phyloP scores from a whole-genome alignment of 257 asterid genomes.

The Salvia rosmarinus region DNA sequence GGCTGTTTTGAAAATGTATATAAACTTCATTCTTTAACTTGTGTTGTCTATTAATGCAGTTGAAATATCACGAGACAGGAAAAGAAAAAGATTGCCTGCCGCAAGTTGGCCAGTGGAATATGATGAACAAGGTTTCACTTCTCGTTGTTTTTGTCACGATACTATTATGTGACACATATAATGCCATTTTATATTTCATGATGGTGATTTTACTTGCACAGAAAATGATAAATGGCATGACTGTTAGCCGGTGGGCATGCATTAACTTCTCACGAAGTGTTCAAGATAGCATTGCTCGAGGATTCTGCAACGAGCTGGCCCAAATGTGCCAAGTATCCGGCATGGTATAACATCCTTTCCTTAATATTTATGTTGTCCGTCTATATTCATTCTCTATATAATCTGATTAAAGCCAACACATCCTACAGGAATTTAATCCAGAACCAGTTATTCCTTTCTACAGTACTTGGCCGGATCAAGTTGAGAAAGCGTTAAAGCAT shows the following conservation, averaged over 20 bases:
- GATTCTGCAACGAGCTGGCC: constrained; percentile 90
- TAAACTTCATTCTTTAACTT: constrained; percentile 23
- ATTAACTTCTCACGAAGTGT: constrained; percentile 95
- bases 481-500: constrained; percentile 90
- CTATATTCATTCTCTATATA: background rate
- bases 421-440: constrained; percentile 73
- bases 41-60: constrained; percentile 45
- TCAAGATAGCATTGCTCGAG: constrained; percentile 96
- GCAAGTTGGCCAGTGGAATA: constrained; percentile 99
- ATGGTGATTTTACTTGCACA: constrained; percentile 38
- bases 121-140: constrained; percentile 88
- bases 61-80: constrained; percentile 91
- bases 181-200: background rate
- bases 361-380: background rate
- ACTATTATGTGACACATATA: background rate
- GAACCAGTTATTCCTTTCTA: constrained; percentile 90
- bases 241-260: constrained; percentile 95
- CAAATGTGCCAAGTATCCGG: constrained; percentile 99
- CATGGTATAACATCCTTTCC: constrained; percentile 57
- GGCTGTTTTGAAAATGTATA: background rate
- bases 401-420: background rate
- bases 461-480: constrained; percentile 92
- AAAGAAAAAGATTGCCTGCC: constrained; percentile 97
- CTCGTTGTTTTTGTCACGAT: background rate
- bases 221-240: constrained; percentile 99